Evolutionary conservation across 177 flowering plant genomes (phyloP).

Genomic region (Vitis hybrid): DNA sequence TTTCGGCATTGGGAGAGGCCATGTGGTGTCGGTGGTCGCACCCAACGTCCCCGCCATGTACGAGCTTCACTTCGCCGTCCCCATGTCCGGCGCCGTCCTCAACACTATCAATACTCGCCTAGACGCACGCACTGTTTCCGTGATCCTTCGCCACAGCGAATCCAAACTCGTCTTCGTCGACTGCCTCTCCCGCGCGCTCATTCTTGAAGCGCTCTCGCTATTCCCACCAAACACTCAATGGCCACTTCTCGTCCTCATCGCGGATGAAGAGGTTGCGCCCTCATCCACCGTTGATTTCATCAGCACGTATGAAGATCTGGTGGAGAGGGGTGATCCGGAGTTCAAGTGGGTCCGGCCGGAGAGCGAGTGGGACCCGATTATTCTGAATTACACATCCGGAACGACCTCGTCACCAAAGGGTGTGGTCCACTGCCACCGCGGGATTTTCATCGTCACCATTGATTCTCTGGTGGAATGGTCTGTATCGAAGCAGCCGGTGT

Average conservation of each 20-base stretch:
- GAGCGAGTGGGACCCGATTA: conserved; percentile 18
- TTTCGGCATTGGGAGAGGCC: conserved; percentile 9
- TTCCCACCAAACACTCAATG: conserved; percentile 6
- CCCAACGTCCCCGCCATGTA: conserved; percentile 44
- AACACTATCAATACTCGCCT: conserved; percentile 42
- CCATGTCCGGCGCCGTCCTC: conserved; percentile 40
- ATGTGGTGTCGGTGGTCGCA: conserved; percentile 34
- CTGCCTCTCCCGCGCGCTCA: conserved; percentile 14
- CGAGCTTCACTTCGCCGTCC: conserved; percentile 44
- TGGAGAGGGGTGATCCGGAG: conserved; percentile 13
- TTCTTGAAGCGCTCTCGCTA: conserved; percentile 28
- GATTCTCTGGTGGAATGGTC: conserved; percentile 16
- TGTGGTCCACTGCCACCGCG: conserved; percentile 24
- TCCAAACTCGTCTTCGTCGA: conserved; percentile 44
- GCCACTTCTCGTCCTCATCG: conserved; percentile 9
- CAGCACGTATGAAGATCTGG: conserved; percentile 5
- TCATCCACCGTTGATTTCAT: not conserved
- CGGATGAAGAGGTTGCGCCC: not conserved
- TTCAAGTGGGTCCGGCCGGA: conserved; percentile 10
- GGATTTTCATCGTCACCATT: conserved; percentile 5
- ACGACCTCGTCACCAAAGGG: conserved; percentile 25
- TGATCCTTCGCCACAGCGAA: conserved; percentile 32
- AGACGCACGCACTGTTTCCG: conserved; percentile 33
- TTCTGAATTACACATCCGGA: conserved; percentile 22
- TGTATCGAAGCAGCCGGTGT: conserved; percentile 11